Conservation (phyloP, 164 flowering plant species). For the Berberis vulgaris region DNA sequence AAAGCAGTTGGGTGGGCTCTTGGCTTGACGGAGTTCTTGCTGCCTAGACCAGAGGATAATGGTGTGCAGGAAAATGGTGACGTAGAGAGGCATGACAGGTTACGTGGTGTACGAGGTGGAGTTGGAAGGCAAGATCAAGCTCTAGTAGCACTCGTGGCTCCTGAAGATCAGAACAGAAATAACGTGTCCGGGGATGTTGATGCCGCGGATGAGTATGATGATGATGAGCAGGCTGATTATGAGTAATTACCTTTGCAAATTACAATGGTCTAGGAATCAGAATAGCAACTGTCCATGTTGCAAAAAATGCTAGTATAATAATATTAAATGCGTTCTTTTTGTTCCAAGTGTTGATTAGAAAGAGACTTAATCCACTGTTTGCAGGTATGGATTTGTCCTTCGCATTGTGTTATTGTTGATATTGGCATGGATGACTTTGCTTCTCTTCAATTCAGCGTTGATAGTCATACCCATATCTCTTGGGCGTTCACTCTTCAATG, state of each 20-base stretch:
- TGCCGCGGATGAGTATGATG: slow-evolving; percentile 51
- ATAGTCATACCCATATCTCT: slow-evolving; percentile 81
- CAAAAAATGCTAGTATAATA: no score
- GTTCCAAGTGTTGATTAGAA: not conserved
- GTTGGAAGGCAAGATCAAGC: slow-evolving; percentile 46
- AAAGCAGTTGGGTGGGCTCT: slow-evolving; percentile 92
- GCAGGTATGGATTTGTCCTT: slow-evolving; percentile 83
- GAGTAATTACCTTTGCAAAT: slow-evolving; percentile 43
- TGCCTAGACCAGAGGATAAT: slow-evolving; percentile 81
- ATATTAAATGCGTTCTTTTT: not conserved
- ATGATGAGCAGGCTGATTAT: slow-evolving; percentile 70
- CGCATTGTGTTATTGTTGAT: slow-evolving; percentile 84
- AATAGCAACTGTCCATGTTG: no score
- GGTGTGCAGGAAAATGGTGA: slow-evolving; percentile 66
- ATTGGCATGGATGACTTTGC: slow-evolving; percentile 98
- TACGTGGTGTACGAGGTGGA: slow-evolving; percentile 35
- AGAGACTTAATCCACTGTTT: slow-evolving; percentile 7
- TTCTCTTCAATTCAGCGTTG: slow-evolving; percentile 77
- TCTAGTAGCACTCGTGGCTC: slow-evolving; percentile 9
- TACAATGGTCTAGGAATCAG: not conserved
- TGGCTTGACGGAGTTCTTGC: slow-evolving; percentile 75
- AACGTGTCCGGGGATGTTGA: slow-evolving; percentile 15
- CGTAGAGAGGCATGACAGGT: slow-evolving; percentile 61
- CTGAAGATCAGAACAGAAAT: not conserved
- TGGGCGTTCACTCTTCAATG: slow-evolving; percentile 79